Conservation (phyloP, 2,329 filamentous ascomycete species). For the Xylaria arbuscula region DNA sequence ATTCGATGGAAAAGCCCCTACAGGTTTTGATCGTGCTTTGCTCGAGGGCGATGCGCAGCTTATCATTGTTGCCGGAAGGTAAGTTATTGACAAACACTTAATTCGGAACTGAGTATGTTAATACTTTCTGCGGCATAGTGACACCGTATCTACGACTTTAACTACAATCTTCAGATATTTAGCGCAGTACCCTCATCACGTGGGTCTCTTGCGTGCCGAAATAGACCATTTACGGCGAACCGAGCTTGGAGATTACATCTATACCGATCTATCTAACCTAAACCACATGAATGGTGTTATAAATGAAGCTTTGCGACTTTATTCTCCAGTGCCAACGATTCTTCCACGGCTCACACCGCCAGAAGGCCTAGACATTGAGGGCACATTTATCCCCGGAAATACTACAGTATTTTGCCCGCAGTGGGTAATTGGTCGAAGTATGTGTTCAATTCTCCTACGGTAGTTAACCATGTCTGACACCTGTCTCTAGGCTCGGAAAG, state of each 20-base stretch:
- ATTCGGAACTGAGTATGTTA: neutral
- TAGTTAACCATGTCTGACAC: neutral
- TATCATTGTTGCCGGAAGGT: slow-evolving; percentile 33
- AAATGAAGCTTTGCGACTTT: slow-evolving; percentile 50
- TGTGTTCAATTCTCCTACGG: neutral
- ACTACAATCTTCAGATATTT: slow-evolving; percentile 27
- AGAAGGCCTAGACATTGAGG: slow-evolving; percentile 41
- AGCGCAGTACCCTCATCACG: slow-evolving; percentile 31
- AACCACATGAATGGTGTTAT: slow-evolving; percentile 47
- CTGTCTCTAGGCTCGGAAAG: slow-evolving; percentile 18
- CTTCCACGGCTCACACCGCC: slow-evolving; percentile 38
- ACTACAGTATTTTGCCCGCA: slow-evolving; percentile 39
- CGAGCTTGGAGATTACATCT: slow-evolving; percentile 5
- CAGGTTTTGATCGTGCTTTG: slow-evolving; percentile 21
- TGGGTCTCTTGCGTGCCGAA: slow-evolving; percentile 23
- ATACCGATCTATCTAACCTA: slow-evolving; percentile 20
- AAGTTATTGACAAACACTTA: neutral
- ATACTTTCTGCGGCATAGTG: slow-evolving; percentile 12
- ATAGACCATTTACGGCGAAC: slow-evolving; percentile 14
- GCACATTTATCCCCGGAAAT: slow-evolving; percentile 42
- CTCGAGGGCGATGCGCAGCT: slow-evolving; percentile 33
- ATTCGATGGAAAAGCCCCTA: neutral
- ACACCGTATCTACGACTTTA: slow-evolving; percentile 21
- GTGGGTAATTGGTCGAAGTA: slow-evolving; percentile 37
- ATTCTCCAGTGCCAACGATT: slow-evolving; percentile 45